A percentile compares a stretch with the other conserved stretches of the same genome.
Evolutionary conservation across 192 early-diverging fungal genomes (phyloP).

Genomic region (Lunasporangiospora selenospora): DNA sequence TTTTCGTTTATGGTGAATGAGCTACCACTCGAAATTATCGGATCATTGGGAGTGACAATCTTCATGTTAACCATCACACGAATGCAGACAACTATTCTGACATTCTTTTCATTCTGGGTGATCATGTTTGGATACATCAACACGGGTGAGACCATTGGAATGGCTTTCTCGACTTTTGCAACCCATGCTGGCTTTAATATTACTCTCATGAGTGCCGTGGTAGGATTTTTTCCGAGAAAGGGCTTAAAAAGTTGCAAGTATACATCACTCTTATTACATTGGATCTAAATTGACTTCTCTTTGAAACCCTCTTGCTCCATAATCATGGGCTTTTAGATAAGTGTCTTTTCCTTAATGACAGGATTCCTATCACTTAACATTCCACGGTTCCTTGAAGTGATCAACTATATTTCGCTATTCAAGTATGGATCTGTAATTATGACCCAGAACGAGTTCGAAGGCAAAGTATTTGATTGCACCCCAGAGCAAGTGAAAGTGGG

Average conservation of each 20-base stretch:
- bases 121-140: conserved; percentile 50
- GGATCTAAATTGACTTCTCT: too few species aligned
- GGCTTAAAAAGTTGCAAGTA: too few species aligned
- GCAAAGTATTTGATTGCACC: conserved; percentile 25
- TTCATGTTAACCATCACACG: conserved; percentile 34
- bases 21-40: conserved; percentile 38
- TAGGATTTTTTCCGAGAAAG: conserved; percentile 10
- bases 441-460: conserved; percentile 44
- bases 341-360: conserved; percentile 46
- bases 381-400: conserved; percentile 22
- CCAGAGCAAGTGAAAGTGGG: conserved; percentile 5
- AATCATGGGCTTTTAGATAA: too few species aligned
- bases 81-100: conserved; percentile 32
- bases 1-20: conserved; percentile 42
- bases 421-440: conserved; percentile 37
- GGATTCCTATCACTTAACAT: conserved; percentile 47
- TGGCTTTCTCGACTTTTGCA: conserved; percentile 43
- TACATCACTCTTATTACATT: too few species aligned
- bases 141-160: conserved; percentile 40
- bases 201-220: conserved; percentile 44
- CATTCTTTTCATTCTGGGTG: conserved; percentile 45
- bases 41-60: conserved; percentile 30
- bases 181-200: conserved; percentile 44
- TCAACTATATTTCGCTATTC: conserved; percentile 39
- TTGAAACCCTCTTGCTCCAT: too few species aligned